These are phyloP conservation scores for Verruconis gallopava DNA, from an alignment of 2,329 filamentous ascomycete species.

Conservation along the genomic window DNA sequence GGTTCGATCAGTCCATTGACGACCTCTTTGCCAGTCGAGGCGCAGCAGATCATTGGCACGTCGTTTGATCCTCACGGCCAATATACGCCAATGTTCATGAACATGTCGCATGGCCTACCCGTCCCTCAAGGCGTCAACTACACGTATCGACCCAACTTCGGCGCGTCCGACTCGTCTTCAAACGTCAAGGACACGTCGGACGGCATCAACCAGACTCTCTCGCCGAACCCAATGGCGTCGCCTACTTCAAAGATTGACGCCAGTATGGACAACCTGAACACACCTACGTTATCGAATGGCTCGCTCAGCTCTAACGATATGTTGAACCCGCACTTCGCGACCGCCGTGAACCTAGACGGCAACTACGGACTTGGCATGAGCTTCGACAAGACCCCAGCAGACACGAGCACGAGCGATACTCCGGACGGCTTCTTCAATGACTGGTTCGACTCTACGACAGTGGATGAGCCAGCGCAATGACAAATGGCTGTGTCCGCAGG, in stretches of 20 bases:
- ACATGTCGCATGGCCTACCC: neutral
- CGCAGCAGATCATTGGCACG: slow-evolving; percentile 8
- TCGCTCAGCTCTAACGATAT: neutral
- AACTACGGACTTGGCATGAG: too few species aligned
- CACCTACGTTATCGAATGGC: neutral
- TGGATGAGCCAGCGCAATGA: too few species aligned
- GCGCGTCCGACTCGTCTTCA: neutral
- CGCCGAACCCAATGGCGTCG: slow-evolving; percentile 1
- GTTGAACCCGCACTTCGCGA: neutral
- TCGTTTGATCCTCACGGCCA: slow-evolving; percentile 1
- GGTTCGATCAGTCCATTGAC: slow-evolving; percentile 2
- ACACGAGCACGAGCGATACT: neutral
- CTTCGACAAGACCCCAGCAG: neutral
- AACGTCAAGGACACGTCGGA: neutral
- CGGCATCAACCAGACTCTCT: slow-evolving; percentile 7
- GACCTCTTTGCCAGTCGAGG: slow-evolving; percentile 1
- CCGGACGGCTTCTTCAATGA: neutral
- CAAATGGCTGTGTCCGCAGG: too few species aligned
- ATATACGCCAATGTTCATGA: slow-evolving; percentile 3
- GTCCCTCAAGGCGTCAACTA: slow-evolving; percentile 5
- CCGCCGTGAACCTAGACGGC: too few species aligned
- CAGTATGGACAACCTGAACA: neutral
- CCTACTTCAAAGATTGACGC: neutral
- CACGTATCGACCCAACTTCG: slow-evolving; percentile 3
- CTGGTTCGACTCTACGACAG: too few species aligned